These are phyloP conservation scores for Daedalea quercina DNA, from an alignment of 768 basidiomycete species.

Conservation along the genomic window DNA sequence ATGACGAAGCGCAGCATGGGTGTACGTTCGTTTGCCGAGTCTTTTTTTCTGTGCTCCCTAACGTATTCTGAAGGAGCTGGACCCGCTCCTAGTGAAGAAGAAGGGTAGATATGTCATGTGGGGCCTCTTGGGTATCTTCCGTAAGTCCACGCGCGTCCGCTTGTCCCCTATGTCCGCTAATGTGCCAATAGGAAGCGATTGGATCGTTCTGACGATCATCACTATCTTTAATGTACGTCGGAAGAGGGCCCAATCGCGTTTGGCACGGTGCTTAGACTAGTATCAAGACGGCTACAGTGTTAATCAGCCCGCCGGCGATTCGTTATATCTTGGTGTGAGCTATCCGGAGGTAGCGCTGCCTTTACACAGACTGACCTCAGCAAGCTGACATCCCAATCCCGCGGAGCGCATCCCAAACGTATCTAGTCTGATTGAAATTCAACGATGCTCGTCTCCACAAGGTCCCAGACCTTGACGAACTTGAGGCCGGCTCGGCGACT, in stretches of 20 bases:
- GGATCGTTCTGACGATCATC: background rate
- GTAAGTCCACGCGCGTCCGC: slow-evolving; percentile 6
- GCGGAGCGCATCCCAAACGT: too few relatives aligned
- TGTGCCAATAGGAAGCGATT: background rate
- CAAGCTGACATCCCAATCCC: too few relatives aligned
- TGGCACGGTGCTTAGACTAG: too few relatives aligned
- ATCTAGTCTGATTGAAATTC: slow-evolving; percentile 22
- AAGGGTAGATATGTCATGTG: slow-evolving; percentile 27
- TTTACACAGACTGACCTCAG: too few relatives aligned
- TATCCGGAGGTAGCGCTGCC: too few relatives aligned
- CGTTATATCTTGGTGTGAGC: background rate
- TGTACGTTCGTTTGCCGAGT: slow-evolving; percentile 14
- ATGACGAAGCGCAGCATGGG: slow-evolving; percentile 19
- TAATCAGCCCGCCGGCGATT: background rate
- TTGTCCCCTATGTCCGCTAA: background rate
- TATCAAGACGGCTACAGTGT: background rate
- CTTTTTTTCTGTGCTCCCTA: background rate
- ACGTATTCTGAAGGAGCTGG: slow-evolving; percentile 20
- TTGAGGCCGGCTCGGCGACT: slow-evolving; percentile 22
- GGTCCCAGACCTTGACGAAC: slow-evolving; percentile 32
- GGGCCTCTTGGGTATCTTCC: slow-evolving; percentile 24
- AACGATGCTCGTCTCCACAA: slow-evolving; percentile 27
- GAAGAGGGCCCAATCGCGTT: background rate
- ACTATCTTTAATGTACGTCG: background rate
- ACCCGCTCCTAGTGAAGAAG: slow-evolving; percentile 28